These are phyloP conservation scores for Saccharomycopsis microspora DNA, from an alignment of 805 yeast species.

Conservation along the genomic window DNA sequence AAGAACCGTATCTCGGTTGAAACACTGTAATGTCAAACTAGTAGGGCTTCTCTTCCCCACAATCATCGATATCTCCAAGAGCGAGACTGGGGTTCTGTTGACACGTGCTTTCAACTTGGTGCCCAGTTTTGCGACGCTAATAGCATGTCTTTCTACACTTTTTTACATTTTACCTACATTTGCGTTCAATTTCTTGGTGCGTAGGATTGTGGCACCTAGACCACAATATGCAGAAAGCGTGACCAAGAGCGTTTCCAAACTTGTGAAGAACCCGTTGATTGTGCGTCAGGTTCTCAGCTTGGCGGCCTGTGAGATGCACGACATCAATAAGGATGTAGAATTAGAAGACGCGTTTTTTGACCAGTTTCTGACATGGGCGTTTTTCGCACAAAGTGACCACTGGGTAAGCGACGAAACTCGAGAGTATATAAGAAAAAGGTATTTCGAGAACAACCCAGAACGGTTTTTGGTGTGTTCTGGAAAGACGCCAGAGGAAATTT, in stretches of 20 bases:
- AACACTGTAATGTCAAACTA: constrained; percentile 22
- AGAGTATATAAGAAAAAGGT: constrained; percentile 17
- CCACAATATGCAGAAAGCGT: constrained; percentile 16
- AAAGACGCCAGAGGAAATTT: background rate
- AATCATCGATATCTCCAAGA: constrained; percentile 42
- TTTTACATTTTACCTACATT: constrained; percentile 3
- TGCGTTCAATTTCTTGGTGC: background rate
- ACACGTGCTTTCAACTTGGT: constrained; percentile 17
- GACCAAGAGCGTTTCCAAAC: constrained; percentile 29
- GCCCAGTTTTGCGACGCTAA: constrained; percentile 21
- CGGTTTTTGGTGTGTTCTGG: background rate
- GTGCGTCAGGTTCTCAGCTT: constrained; percentile 43
- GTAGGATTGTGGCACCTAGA: background rate
- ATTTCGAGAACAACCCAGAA: background rate
- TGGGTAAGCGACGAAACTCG: constrained; percentile 50
- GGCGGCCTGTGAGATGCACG: constrained; percentile 49
- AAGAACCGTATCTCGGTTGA: constrained; percentile 28
- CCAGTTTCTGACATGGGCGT: constrained; percentile 35
- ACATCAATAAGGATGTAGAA: constrained; percentile 35
- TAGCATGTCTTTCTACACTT: constrained; percentile 21
- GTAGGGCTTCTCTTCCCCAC: constrained; percentile 66
- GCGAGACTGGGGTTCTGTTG: constrained; percentile 29
- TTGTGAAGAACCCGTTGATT: constrained; percentile 31
- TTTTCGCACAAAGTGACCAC: constrained; percentile 49
- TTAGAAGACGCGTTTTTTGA: constrained; percentile 39